Evolutionary conservation across 2,329 filamentous ascomycete genomes (phyloP).

Genomic region (Xylaria hypoxylon): DNA sequence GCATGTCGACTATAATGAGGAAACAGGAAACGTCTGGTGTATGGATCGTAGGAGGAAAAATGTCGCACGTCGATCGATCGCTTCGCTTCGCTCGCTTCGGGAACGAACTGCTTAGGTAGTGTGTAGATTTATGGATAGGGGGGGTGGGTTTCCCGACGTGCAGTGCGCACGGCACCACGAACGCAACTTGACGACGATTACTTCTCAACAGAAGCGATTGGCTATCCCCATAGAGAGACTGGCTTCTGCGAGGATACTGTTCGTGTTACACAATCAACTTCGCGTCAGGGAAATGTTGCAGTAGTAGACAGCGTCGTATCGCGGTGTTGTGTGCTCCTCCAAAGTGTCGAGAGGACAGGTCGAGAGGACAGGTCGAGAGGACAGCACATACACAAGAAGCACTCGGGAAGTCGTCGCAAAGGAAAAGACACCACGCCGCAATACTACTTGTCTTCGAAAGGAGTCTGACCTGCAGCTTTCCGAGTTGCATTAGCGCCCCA

Average conservation of each 20-base stretch:
- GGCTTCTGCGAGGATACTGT: background rate
- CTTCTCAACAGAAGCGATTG: background rate
- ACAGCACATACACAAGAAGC: conserved; percentile 11
- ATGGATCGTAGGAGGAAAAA: background rate
- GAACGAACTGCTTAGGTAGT: background rate
- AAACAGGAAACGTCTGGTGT: background rate
- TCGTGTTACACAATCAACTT: conserved; percentile 1
- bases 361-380: no score
- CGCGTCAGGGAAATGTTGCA: background rate
- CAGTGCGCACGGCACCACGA: conserved; percentile 9
- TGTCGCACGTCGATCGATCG: background rate
- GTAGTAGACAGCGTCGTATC: background rate
- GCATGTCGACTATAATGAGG: conserved; percentile 45
- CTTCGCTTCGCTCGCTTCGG: conserved; percentile 2
- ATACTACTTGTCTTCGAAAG: conserved; percentile 21
- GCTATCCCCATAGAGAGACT: background rate
- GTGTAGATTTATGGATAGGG: background rate
- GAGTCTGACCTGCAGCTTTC: conserved; percentile 33
- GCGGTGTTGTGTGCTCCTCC: conserved; percentile 18
- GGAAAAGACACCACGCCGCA: conserved; percentile 36
- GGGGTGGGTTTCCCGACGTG: background rate
- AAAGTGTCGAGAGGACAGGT: no score
- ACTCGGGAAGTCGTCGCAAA: conserved; percentile 30
- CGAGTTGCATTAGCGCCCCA: conserved; percentile 30
- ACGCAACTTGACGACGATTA: background rate